These are phyloP conservation scores for Lipomyces lipofer DNA, from an alignment of 805 yeast genomes.

Conservation along the genomic window DNA sequence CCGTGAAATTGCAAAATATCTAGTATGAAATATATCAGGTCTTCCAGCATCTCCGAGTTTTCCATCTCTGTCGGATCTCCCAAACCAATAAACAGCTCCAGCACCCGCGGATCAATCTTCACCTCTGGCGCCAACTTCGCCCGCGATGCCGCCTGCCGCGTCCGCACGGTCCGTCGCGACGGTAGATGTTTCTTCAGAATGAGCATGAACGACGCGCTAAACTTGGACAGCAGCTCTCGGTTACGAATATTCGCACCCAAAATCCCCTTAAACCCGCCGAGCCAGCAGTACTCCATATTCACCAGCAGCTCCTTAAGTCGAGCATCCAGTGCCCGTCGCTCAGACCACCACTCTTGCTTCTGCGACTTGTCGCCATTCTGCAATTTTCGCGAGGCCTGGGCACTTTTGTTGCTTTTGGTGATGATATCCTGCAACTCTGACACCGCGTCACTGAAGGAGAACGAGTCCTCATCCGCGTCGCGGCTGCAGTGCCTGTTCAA, in stretches of 20 bases:
- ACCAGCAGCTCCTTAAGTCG: conserved; percentile 54
- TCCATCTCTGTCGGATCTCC: conserved; percentile 42
- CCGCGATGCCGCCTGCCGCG: conserved; percentile 23
- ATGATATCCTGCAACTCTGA: conserved; percentile 55
- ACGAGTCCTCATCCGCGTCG: conserved; percentile 46
- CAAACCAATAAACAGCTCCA: conserved; percentile 53
- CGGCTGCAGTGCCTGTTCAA: conserved; percentile 51
- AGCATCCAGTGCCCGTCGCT: conserved; percentile 61
- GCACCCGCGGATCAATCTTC: conserved; percentile 48
- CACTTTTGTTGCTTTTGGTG: conserved; percentile 56
- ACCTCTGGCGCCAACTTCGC: conserved; percentile 22
- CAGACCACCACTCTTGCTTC: conserved; percentile 79
- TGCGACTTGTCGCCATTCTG: conserved; percentile 42
- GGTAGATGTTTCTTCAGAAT: conserved; percentile 52
- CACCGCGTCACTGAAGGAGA: conserved; percentile 50
- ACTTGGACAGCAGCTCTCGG: conserved; percentile 35
- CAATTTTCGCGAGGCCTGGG: conserved; percentile 19
- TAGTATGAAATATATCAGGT: conserved; percentile 60
- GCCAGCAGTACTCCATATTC: conserved; percentile 64
- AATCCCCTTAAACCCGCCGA: conserved; percentile 73
- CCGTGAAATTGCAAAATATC: conserved; percentile 66
- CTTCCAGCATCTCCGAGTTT: conserved; percentile 53
- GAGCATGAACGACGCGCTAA: conserved; percentile 44
- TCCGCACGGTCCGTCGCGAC: conserved; percentile 44
- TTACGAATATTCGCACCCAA: conserved; percentile 47